Base-by-base conservation (phyloP, 225 moss, liverwort and hornwort genomes). In the Polytrichum commune region DNA sequence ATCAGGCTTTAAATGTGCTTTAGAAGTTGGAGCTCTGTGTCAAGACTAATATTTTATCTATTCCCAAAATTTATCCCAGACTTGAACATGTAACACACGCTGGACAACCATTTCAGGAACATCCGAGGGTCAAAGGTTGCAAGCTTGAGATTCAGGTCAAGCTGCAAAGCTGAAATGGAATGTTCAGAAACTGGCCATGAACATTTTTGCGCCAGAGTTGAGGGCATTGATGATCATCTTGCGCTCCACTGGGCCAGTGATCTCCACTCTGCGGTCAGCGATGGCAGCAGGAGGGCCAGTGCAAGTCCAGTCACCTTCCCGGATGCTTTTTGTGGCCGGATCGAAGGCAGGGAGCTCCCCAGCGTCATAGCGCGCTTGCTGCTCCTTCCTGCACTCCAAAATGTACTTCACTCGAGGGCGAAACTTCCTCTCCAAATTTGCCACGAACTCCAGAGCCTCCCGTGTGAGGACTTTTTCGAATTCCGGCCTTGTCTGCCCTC, bases 201-300 rank as follows among this genome's bases (percentile, higher is more conserved):
- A 91, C 89, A 93, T 82, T 78, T 91, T 93, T 8, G 93, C 93
- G 25, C 93, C 93, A 56, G 79, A 87, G 75, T 91, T 93, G 72
- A 93, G 93, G 9, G 90, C 90, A 74, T 90, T 93, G 69, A 93
- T 93, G 60, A 93, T 83, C 91, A 89, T 93, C 82, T 92, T 92
- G 22, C 92, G 78, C 80, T 91, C 91, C 0, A 91, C 93, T 18
- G 93, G 93, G 54, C 93, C 93, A 9, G 91, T 93, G 60, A 93
- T 93, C 80, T 93, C 91, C 55, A 91, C 93, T 13, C 93, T 69
- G 18, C 93, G 85, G 68, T 89, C 89, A 26, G 91, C 87, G 58
- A 93, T 89, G 53, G 82, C 87, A 27, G 81, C 70, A 4, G 93
- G 91, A 1, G 89, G 81, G 5, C 74, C 46, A 3, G 82, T 80